Base-by-base conservation (phyloP, 345 rosid species). In the Litchi chinensis region DNA sequence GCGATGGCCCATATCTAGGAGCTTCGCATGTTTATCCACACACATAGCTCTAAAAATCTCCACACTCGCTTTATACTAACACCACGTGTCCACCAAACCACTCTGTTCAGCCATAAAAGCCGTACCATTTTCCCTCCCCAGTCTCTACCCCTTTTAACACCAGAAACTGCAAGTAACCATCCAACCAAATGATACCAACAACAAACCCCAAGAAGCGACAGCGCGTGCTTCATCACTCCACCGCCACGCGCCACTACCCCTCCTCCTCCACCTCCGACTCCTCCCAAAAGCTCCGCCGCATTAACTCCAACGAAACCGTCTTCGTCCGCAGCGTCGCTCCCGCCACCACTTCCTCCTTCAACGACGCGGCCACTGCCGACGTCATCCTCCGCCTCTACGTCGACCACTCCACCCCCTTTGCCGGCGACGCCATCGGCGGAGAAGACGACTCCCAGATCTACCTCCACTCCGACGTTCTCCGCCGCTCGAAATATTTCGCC, bases 401-500 rank as follows among this genome's bases (percentile, higher is more conserved):
- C 22, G 89, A 87, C 10, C 22, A 32, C 18, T 18, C 62, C 5
- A 63, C 82, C 10, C 78, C 77, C 21, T 81, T 75, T 37, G 79
- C 78, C 26, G 52, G 77, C n/a, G 41, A 71, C 5, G n/a, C 77
- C 4, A 52, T 80, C 44, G 46, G 59, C 40, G 67, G 21, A 12
- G 78, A 52, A 8, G 79, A 70, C 7, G 89, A 86, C 79, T 79
- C 86, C 64, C 87, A 79, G 84, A 83, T 91, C 88, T 79, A 89
- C 79, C 91, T 91, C 72, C 95, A 91, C 76, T 90, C 95, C 15
- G 68, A 57, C 44, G 81, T 87, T 78, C 87, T 91, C 75, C 76
- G 78, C 54, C 90, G 91, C 12, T 85, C 93, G n/a, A 85, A 88
- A 73, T 91, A 87, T 77, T 91, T 91, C 82, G 77, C 85, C 66